phyloP scores from a whole-genome alignment of 2,329 filamentous ascomycete genomes.

The Fusarium solani-melongenae region DNA sequence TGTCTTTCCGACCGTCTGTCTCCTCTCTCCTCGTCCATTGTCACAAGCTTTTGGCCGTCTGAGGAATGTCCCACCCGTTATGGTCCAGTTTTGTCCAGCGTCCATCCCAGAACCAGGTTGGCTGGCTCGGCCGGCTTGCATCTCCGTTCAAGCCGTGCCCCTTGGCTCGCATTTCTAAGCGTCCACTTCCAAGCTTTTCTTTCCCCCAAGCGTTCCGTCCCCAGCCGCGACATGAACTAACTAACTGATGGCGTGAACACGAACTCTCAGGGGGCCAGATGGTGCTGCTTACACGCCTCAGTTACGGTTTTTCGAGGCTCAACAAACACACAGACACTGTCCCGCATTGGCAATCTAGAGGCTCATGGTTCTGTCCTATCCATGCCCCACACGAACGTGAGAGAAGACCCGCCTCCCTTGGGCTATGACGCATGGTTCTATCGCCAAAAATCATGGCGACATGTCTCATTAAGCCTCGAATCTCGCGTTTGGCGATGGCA shows the following conservation, averaged over 20 bases:
- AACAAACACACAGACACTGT: slow-evolving; percentile 17
- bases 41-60: not conserved
- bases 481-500: not conserved
- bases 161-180: slow-evolving; percentile 31
- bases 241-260: slow-evolving; percentile 20
- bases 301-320: slow-evolving; percentile 5
- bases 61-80: slow-evolving; percentile 17
- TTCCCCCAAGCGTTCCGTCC: not conserved
- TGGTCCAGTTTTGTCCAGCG: slow-evolving; percentile 6
- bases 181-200: slow-evolving; percentile 31
- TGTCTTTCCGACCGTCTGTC: not conserved
- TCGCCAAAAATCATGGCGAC: not conserved
- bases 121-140: not conserved
- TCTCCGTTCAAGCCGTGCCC: slow-evolving; percentile 20
- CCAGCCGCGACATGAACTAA: slow-evolving; percentile 8
- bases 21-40: not conserved
- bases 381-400: slow-evolving; percentile 18
- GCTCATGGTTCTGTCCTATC: slow-evolving; percentile 16
- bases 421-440: slow-evolving; percentile 38
- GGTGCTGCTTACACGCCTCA: not conserved
- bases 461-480: not conserved
- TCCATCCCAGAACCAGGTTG: slow-evolving; percentile 11
- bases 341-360: slow-evolving; percentile 12
- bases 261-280: slow-evolving; percentile 6
- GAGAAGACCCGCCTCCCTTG: slow-evolving; percentile 22